Evolutionary conservation across 148 eudicot genomes (phyloP).

Genomic region (Persicaria maculosa): DNA sequence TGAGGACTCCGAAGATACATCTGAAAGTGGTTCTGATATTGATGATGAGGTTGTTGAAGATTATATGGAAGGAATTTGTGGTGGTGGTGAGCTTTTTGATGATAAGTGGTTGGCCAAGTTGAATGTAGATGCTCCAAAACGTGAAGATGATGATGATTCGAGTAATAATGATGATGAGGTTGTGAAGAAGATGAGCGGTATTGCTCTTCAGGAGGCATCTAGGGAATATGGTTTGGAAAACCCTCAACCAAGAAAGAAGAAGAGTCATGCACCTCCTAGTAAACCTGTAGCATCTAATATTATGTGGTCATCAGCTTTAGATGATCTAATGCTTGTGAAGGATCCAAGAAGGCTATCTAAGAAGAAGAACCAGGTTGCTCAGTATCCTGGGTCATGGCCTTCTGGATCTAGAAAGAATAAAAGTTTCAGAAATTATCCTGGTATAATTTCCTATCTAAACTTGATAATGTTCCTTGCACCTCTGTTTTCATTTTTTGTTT

Average conservation of each 20-base stretch:
- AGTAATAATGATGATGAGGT: slow-evolving; percentile 39
- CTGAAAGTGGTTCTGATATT: slow-evolving; percentile 60
- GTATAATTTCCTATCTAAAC: slow-evolving; percentile 24
- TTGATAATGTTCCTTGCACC: slow-evolving; percentile 1
- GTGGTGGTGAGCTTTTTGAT: slow-evolving; percentile 43
- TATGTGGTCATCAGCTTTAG: slow-evolving; percentile 48
- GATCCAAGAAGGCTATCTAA: slow-evolving; percentile 63
- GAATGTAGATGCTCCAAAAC: slow-evolving; percentile 25
- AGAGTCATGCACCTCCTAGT: slow-evolving; percentile 22
- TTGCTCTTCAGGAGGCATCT: slow-evolving; percentile 87
- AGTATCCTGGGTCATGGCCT: slow-evolving; percentile 81
- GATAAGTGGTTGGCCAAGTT: slow-evolving; percentile 46
- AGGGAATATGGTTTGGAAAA: slow-evolving; percentile 59
- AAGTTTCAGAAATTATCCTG: slow-evolving; percentile 60
- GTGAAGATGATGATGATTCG: slow-evolving; percentile 25
- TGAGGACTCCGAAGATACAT: slow-evolving; percentile 47
- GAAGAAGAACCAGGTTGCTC: slow-evolving; percentile 60
- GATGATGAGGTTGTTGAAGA: slow-evolving; percentile 88
- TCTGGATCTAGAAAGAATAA: slow-evolving; percentile 44
- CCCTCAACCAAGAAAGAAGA: slow-evolving; percentile 35
- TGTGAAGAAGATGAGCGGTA: slow-evolving; percentile 62
- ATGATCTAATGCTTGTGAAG: slow-evolving; percentile 74
- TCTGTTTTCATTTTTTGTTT: not conserved
- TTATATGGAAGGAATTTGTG: slow-evolving; percentile 83
- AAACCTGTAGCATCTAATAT: slow-evolving; percentile 22